phyloP scores from a whole-genome alignment of 2,329 filamentous ascomycete species.

The Scorias spongiosa region DNA sequence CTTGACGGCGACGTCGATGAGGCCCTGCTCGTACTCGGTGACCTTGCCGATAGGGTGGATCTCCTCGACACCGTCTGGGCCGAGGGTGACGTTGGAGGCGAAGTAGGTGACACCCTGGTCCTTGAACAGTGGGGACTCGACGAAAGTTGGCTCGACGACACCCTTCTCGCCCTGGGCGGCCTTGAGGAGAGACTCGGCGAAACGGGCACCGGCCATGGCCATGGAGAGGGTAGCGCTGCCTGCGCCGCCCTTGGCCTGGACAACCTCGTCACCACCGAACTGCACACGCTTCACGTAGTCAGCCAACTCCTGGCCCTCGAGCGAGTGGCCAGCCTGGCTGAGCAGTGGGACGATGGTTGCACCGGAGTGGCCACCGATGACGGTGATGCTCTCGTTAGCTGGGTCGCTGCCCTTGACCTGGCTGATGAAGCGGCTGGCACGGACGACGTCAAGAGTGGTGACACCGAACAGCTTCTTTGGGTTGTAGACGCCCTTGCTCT shows the following conservation, averaged over 20 bases:
- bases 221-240: conserved; percentile 96
- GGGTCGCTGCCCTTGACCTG: conserved; percentile 86
- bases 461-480: conserved; percentile 98
- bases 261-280: conserved; percentile 97
- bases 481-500: conserved; percentile 91
- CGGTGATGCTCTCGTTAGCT: conserved; percentile 82
- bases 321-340: conserved; percentile 81
- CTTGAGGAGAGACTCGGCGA: conserved; percentile 85
- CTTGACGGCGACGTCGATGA: conserved; percentile 68
- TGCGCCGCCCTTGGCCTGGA: conserved; percentile 96
- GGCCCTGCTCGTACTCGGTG: conserved; percentile 72
- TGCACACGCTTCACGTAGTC: conserved; percentile 86
- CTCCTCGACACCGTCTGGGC: conserved; percentile 90
- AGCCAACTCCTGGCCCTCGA: conserved; percentile 58
- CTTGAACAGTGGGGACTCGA: conserved; percentile 96
- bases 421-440: conserved; percentile 92
- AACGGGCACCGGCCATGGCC: conserved; percentile 81
- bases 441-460: conserved; percentile 96
- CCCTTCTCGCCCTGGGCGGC: conserved; percentile 87
- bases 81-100: conserved; percentile 85
- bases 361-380: conserved; percentile 92
- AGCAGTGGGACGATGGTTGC: conserved; percentile 97
- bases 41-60: conserved; percentile 77
- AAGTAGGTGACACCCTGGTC: conserved; percentile 97
- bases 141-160: conserved; percentile 89